Percentiles rank a stretch among this genome's conserved stretches.
phyloP scores from a whole-genome alignment of 2,329 filamentous ascomycete genomes.

The Trichoderma semiorbis region DNA sequence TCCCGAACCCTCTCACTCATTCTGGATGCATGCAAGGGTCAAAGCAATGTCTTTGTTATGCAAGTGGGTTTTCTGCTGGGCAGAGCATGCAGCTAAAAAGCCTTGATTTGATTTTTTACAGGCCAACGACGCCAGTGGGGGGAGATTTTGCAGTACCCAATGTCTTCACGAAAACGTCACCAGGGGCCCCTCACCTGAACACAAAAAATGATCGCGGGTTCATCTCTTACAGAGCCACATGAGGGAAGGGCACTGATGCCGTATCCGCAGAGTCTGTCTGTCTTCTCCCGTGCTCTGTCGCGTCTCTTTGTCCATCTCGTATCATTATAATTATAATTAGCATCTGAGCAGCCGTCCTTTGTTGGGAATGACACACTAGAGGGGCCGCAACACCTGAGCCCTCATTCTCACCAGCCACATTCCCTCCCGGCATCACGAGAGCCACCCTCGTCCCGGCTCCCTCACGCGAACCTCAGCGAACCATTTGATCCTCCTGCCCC shows the following conservation, averaged over 20 bases:
- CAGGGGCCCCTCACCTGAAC: conserved; percentile 15
- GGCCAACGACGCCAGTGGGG: not conserved
- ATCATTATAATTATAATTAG: not conserved
- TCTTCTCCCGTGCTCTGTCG: not conserved
- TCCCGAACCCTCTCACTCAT: not conserved
- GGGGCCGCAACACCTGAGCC: not conserved
- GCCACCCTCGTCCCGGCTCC: not conserved
- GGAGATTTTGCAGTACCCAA: not conserved
- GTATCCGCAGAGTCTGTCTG: not conserved
- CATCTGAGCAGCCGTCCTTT: not conserved
- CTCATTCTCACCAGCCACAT: conserved; percentile 13
- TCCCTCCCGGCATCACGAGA: conserved; percentile 3
- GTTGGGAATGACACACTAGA: not conserved
- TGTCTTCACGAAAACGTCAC: conserved; percentile 9
- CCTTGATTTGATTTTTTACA: not conserved
- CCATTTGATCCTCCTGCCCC: not conserved
- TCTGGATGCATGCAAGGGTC: not conserved
- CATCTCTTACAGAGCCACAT: not conserved
- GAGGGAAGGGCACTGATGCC: not conserved
- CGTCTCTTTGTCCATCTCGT: not conserved
- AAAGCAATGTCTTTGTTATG: not conserved
- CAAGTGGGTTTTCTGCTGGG: not conserved
- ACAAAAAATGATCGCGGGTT: conserved; percentile 1
- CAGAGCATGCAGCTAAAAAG: not conserved
- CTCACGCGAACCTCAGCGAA: not conserved